These are phyloP conservation scores for Populus euphratica DNA, from an alignment of 345 rosid genomes.

Conservation along the genomic window DNA sequence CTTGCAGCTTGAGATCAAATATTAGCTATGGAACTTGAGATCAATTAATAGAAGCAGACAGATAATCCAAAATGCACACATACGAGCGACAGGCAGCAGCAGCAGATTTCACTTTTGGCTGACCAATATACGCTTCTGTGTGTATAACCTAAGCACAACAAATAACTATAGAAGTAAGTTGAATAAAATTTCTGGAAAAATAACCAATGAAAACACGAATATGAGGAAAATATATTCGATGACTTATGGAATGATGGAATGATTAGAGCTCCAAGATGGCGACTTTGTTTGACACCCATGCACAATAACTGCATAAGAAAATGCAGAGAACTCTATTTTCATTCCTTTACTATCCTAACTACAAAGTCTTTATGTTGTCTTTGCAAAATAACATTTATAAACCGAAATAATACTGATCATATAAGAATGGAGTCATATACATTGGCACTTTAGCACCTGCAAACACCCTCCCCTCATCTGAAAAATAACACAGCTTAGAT, in stretches of 20 bases:
- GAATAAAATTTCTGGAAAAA: not conserved
- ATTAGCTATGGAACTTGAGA: not conserved
- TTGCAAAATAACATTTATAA: not conserved
- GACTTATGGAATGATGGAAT: not conserved
- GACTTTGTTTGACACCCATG: too few species aligned
- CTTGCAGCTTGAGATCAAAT: not conserved
- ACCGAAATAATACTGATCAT: not conserved
- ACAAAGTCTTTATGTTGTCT: not conserved
- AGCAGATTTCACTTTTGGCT: constrained; percentile 86
- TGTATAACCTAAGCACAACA: constrained; percentile 65
- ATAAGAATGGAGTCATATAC: not conserved
- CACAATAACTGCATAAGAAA: not conserved
- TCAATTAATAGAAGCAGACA: not conserved
- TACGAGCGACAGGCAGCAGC: constrained; percentile 85
- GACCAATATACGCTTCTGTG: constrained; percentile 86
- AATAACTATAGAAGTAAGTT: not conserved
- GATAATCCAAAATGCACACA: constrained; percentile 18
- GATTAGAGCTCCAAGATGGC: too few species aligned
- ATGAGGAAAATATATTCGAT: not conserved
- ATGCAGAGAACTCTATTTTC: not conserved
- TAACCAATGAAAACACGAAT: not conserved
- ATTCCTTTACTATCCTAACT: too few species aligned
- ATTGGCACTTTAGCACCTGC: not conserved
- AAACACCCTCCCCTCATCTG: not conserved
- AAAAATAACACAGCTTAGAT: not conserved